Conservation (phyloP, 306 rosid species). For the Prunus dulcis region DNA sequence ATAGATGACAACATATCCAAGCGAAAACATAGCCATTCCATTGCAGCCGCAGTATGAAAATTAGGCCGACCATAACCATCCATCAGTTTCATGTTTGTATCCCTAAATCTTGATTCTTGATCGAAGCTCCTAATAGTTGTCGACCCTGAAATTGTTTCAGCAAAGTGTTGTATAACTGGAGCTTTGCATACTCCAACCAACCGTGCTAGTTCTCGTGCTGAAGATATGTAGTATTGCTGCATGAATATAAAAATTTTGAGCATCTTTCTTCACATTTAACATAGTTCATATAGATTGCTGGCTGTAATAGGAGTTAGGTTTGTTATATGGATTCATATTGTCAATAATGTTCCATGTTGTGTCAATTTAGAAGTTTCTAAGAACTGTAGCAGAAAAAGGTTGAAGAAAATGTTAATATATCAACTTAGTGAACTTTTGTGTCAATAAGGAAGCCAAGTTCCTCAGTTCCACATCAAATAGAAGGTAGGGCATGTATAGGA, state of each 20-base stretch:
- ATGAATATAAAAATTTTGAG: slow-evolving; percentile 16
- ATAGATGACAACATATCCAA: slow-evolving; percentile 55
- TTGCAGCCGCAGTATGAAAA: slow-evolving; percentile 51
- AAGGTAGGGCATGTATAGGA: too few relatives aligned
- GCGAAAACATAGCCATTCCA: slow-evolving; percentile 64
- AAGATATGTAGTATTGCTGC: slow-evolving; percentile 70
- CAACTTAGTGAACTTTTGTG: not conserved
- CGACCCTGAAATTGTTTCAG: too few relatives aligned
- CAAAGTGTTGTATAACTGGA: too few relatives aligned
- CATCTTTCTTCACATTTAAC: not conserved
- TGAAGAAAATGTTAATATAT: not conserved
- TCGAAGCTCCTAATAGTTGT: too few relatives aligned
- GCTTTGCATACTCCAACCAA: slow-evolving; percentile 85
- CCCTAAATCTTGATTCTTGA: slow-evolving; percentile 50
- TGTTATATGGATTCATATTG: too few relatives aligned
- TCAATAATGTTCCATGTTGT: not conserved
- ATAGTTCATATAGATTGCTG: not conserved
- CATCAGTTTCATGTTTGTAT: slow-evolving; percentile 51
- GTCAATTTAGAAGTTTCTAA: not conserved
- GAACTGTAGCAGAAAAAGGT: not conserved
- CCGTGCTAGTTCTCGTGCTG: slow-evolving; percentile 72
- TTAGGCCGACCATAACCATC: slow-evolving; percentile 57
- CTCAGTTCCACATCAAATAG: too few relatives aligned
- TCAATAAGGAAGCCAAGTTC: too few relatives aligned
- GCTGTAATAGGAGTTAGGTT: not conserved